Conservation (phyloP, 116 monocot genomes). For the Dioscorea cayenensis region DNA sequence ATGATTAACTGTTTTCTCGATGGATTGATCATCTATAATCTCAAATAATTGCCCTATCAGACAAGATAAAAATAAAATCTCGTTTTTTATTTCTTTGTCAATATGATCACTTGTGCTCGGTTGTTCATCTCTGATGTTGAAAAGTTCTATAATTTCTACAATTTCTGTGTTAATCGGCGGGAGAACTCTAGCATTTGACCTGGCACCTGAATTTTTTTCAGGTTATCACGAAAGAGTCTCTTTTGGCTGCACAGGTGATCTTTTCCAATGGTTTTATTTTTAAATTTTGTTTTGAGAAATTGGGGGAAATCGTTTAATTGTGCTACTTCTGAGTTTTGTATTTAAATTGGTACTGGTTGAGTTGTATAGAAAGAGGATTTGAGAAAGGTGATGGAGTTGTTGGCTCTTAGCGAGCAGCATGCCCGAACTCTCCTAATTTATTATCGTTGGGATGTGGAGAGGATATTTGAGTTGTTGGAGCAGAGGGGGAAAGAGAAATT, state of each 20-base stretch:
- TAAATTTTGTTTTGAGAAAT: neutral
- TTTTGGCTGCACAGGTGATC: constrained; percentile 66
- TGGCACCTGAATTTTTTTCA: constrained; percentile 6
- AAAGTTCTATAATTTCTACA: too few relatives aligned
- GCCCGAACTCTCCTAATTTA: constrained; percentile 68
- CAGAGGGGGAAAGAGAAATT: constrained; percentile 49
- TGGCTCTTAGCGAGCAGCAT: constrained; percentile 55
- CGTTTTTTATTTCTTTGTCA: neutral
- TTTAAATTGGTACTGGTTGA: neutral
- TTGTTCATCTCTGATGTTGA: neutral
- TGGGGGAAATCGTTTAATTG: too few relatives aligned
- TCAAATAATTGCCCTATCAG: neutral
- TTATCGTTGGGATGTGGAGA: constrained; percentile 72
- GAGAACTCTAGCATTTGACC: neutral
- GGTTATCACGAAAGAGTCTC: constrained; percentile 70
- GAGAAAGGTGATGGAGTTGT: constrained; percentile 64
- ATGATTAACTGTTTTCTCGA: neutral
- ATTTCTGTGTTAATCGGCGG: neutral
- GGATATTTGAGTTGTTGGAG: constrained; percentile 64
- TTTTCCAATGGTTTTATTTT: neutral
- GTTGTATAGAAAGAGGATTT: constrained; percentile 21
- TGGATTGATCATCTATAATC: neutral
- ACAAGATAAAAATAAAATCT: neutral
- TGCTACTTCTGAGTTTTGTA: neutral
- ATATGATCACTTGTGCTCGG: neutral